Base-by-base conservation (phyloP, 1,284 basidiomycete genomes). In the Rhodotorula sp. region DNA sequence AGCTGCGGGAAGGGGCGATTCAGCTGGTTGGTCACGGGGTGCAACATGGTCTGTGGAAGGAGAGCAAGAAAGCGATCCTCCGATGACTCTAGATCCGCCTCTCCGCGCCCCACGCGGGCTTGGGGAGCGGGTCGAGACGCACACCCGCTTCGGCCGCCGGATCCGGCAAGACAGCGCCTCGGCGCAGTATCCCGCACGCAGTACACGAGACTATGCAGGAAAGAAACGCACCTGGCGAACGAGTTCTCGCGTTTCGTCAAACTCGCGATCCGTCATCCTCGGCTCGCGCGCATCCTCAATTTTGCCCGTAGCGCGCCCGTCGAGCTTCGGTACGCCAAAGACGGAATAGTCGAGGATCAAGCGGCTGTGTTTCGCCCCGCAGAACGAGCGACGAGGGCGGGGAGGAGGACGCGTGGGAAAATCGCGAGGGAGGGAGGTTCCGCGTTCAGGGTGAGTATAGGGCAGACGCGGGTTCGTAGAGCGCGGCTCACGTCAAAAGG, bases 271-370 rank as follows among this genome's bases (percentile, higher is more conserved):
- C 31, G 60, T 56, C 57, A 68, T 58, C 14, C 64, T 26, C 26
- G 62, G 38, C 34, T 64, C 63, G 18, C 64, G 57, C 21, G 47
- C 38, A 34, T 47, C 38, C 55, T 75, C 68, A 54, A 77, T 75
- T 69, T 77, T 77, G 57, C 71, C 71, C 21, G 73, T 75, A 10
- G 57, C 12, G n/a, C 71, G 54, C 14, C 71, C 71, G 23, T 50
- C 55, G 21, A 58, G 26, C 28, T 45, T 57, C 0, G 63, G 50
- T 47, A 74, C 65, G n/a, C 28, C 54, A 34, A 76, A 76, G 43
- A 76, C 61, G 6, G 47, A 64, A 23, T 66, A 64, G 60, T 76
- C 74, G 54, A 73, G 70, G 4, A 76, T n/a, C 5, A 71, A 19
- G 0, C 67, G 69, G 18, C 54, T 55, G 54, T 18, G 26, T 3